Evolutionary conservation across 495 filamentous ascomycete genomes (phyloP), one percentile per base, ranked within the genome.

Genomic region (Ramalina intermedia): DNA sequence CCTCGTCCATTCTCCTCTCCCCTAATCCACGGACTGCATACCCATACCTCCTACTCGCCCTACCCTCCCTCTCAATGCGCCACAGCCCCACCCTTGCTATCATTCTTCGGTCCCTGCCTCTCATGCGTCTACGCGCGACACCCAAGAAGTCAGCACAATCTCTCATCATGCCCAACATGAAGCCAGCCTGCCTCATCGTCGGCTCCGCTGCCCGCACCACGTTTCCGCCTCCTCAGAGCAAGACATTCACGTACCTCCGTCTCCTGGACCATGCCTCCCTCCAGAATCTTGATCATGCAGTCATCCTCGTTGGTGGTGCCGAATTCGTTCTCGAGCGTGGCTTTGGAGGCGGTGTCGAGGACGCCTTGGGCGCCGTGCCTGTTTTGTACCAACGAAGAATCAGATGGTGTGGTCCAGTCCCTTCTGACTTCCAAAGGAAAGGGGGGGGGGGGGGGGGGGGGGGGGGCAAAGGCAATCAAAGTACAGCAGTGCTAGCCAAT

Each of bases 291-390:
- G 60, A 69, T 72, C 55, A 96, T 76, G 40, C 79, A 79, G 2
- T 85, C 84, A 0, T 95, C 88, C 13, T 86, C 80, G 41, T 80
- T 70, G 41, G 64, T 53, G 9, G 84, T 89, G 41, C 87, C 87
- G 55, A 98, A 98, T 69, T 98, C 89, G 55, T 78, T 82, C 57
- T 90, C 81, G 3, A 98, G 74, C 21, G 64, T 66, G 14, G 66
- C 58, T 37, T 91, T 85, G 56, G 84, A 85, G 14, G 87, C 87
- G 6, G 63, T 64, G 57, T 95, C 82, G 38, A 85, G 65, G 51
- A 79, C 70, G 44, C 90, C 91, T 61, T 94, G 87, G 11, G 77
- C 77, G 53, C 91, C 90, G 54, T 94, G 87, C 61, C 90, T 96
- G 53, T 17, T 24, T 24, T 4, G 3, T 24, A 24, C 6, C 23